Base-by-base conservation (phyloP, 208 protist species). In the Jaenimonas drosophilae region DNA sequence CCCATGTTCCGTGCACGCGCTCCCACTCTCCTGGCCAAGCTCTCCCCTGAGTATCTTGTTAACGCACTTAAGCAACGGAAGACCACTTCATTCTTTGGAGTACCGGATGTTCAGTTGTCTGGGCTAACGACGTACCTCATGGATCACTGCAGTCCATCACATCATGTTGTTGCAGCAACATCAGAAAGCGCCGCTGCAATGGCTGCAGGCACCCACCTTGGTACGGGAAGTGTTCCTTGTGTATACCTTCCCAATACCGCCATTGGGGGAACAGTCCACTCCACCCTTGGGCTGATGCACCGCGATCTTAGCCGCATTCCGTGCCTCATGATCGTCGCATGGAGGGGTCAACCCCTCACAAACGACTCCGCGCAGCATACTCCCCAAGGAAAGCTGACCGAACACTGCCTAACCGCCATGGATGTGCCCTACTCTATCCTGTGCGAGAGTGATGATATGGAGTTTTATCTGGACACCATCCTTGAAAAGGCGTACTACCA, bases 91-190 rank as follows among this genome's bases (percentile, higher is more conserved):
- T 96, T 85, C 57, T 88, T 76, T 41, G 86, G 86, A n/a, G 76
- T 88, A 20, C 89, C 89, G 23, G 83, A 96, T 54, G 87, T 65
- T 19, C 48, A 89, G 21, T 55, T 96, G 5, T 77, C 84, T 49
- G 54, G 81, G 44, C 68, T 94, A 44, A 85, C 73, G 28, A 69
- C 83, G 3, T 94, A 91, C 59, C 76, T 91, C 3, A 62, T 61
- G 0, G 67, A 80, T 39, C 54, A 81, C 48, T 67, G 61, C 2
- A 51, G 60, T 29, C 57, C 53, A 5, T 43, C 45, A 6, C 59
- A 93, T 50, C 81, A 90, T 47, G 55, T 91, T 4, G 70, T 85
- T 20, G 71, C 83, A 6, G 72, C 89, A 14, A 94, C 82, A 63
- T 76, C 88, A 44, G 86, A 85, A 16, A 87, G 81, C 49, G 82